Conservation (phyloP, 208 protist genomes). For the Acanthamoeba sp. region DNA sequence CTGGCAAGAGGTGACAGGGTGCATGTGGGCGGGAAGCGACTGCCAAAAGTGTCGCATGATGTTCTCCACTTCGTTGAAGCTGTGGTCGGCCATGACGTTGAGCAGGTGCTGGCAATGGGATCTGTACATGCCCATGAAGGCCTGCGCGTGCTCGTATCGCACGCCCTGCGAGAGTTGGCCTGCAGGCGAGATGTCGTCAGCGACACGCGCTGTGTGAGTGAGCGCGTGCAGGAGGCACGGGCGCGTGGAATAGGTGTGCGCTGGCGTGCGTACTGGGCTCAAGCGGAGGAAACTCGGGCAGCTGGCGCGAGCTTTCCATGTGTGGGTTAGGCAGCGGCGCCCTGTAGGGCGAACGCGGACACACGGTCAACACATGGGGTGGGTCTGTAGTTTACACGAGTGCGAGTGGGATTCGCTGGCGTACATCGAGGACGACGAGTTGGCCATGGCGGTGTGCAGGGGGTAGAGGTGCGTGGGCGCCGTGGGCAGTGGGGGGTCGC, state of each 20-base stretch:
- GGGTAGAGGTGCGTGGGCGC: neutral
- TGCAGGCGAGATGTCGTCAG: neutral
- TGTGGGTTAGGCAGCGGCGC: neutral
- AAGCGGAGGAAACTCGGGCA: neutral
- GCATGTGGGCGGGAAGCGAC: constrained; percentile 15
- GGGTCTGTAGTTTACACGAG: neutral
- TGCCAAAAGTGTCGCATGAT: constrained; percentile 68
- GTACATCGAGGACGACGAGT: neutral
- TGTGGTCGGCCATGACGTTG: constrained; percentile 24
- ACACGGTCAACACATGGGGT: too few species aligned
- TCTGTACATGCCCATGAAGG: constrained; percentile 56
- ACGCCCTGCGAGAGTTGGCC: neutral
- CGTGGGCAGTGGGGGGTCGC: neutral
- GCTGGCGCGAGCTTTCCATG: neutral
- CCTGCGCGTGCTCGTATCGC: neutral
- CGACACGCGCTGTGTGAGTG: too few species aligned
- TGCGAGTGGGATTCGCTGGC: too few species aligned
- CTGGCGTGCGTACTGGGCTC: neutral
- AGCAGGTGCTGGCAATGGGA: constrained; percentile 66
- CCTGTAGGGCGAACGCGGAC: neutral
- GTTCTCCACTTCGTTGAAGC: constrained; percentile 42
- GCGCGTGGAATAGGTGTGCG: too few species aligned
- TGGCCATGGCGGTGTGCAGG: neutral
- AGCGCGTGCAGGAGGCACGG: too few species aligned
- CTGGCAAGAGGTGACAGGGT: neutral